Percentiles rank a stretch among this genome's conserved stretches.
Evolutionary conservation across 2,329 filamentous ascomycete species (phyloP).

Genomic region (Xylaria sp.): DNA sequence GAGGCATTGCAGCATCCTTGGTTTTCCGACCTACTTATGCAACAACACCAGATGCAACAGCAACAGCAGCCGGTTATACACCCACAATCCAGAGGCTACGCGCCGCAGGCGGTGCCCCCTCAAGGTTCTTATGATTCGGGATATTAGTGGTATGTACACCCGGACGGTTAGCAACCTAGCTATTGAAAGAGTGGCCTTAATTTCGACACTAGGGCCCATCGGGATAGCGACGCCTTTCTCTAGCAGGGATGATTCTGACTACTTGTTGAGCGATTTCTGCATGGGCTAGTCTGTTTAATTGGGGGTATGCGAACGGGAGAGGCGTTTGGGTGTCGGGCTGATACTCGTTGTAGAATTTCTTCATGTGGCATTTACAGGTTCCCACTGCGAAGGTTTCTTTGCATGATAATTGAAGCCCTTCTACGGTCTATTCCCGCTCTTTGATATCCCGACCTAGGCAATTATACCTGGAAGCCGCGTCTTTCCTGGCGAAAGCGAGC

Average conservation of each 20-base stretch:
- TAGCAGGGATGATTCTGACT: neutral
- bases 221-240: neutral
- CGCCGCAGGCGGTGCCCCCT: conserved; percentile 46
- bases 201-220: conserved; percentile 3
- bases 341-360: conserved; percentile 28
- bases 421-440: neutral
- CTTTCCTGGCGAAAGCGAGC: neutral
- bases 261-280: conserved; percentile 9
- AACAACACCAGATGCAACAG: conserved; percentile 62
- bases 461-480: conserved; percentile 8
- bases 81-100: conserved; percentile 53
- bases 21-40: conserved; percentile 80
- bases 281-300: conserved; percentile 14
- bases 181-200: conserved; percentile 3
- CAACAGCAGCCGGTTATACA: conserved; percentile 57
- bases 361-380: conserved; percentile 36
- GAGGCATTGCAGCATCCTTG: conserved; percentile 91
- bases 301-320: conserved; percentile 21
- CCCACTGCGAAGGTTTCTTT: conserved; percentile 16
- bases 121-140: conserved; percentile 47
- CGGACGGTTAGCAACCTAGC: neutral
- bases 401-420: conserved; percentile 14
- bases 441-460: conserved; percentile 4
- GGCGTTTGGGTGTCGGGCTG: conserved; percentile 31
- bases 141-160: conserved; percentile 40